Evolutionary conservation across 352 stramenopile species (phyloP), one percentile per base, ranked within the genome.

Genomic region (Pythium phragmiticola): DNA sequence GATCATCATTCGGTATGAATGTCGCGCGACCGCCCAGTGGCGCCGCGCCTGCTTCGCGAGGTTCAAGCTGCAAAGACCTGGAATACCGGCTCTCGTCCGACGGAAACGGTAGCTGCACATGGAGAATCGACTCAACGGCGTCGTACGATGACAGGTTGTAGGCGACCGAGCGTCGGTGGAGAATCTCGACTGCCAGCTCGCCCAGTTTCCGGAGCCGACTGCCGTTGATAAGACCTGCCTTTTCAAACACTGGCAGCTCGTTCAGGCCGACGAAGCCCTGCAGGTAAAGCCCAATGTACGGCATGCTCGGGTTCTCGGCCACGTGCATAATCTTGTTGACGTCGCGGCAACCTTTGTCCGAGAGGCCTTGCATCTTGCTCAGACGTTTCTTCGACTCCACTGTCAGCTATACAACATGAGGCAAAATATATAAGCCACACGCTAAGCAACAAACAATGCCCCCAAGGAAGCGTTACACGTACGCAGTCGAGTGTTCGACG

Each of bases 241-340:
- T 86, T 54, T 89, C 75, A 58, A 90, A 90, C 8, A 75, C 73
- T 46, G 87, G 87, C 8, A 95, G 63, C 49, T 95, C 87, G 47
- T 89, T 92, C 41, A 95, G 66, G 12, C 84, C 83, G 2, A 92
- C 85, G 33, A 92, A 90, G 17, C 75, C 77, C 84, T 95, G 87
- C 30, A 95, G 70, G 50, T 93, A 95, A 2, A 95, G 67, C 19
- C 87, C 87, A 23, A 94, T 87, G 65, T 94, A 95, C 41, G 87
- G 87, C 85, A 95, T 94, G 52, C 78, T 88, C 45, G 85, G 87
- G 17, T 83, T 92, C 7, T 70, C 54, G 7, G 80, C 74, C 45
- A 79, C 84, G 52, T 83, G 79, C 85, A 95, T 95, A n/a, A 89
- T 57, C 17, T 78, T 80, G 61, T 94, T 95, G 69, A 95, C 90